Conservation (phyloP, 73 alveolate species). For the Blepharisma japonicum region DNA sequence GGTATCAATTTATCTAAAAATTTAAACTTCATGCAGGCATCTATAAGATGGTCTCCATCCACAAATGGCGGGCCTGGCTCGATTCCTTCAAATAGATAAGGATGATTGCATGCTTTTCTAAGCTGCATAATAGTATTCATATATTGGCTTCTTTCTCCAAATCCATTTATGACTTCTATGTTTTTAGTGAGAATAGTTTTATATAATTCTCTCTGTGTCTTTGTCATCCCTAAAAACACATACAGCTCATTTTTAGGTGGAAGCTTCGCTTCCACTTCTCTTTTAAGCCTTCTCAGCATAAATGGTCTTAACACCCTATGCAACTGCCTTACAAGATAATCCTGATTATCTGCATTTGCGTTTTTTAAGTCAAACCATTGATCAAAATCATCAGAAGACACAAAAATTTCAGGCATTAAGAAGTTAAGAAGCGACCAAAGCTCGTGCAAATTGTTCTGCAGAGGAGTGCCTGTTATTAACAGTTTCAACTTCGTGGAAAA, state of each 20-base stretch:
- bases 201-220: conserved; percentile 82
- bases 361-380: conserved; percentile 74
- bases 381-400: conserved; percentile 79
- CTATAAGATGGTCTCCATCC: conserved; percentile 69
- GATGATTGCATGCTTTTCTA: conserved; percentile 88
- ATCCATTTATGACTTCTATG: conserved; percentile 68
- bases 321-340: conserved; percentile 65
- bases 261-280: conserved; percentile 81
- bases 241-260: conserved; percentile 95
- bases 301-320: conserved; percentile 90
- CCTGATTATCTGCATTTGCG: conserved; percentile 35
- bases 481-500: conserved; percentile 63
- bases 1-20: conserved; percentile 45
- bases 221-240: conserved; percentile 84
- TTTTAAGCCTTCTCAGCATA: conserved; percentile 86
- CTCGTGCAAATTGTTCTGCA: conserved; percentile 22
- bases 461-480: conserved; percentile 51
- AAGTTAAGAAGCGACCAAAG: conserved; percentile 14
- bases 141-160: conserved; percentile 1
- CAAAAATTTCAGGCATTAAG: conserved; percentile 29
- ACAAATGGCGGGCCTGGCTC: conserved; percentile 50
- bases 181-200: conserved; percentile 88
- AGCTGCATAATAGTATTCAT: conserved; percentile 83
- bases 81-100: conserved; percentile 61
- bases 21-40: conserved; percentile 38